phyloP scores from a whole-genome alignment of 2,329 filamentous ascomycete species.

The Podosphaera fusca region DNA sequence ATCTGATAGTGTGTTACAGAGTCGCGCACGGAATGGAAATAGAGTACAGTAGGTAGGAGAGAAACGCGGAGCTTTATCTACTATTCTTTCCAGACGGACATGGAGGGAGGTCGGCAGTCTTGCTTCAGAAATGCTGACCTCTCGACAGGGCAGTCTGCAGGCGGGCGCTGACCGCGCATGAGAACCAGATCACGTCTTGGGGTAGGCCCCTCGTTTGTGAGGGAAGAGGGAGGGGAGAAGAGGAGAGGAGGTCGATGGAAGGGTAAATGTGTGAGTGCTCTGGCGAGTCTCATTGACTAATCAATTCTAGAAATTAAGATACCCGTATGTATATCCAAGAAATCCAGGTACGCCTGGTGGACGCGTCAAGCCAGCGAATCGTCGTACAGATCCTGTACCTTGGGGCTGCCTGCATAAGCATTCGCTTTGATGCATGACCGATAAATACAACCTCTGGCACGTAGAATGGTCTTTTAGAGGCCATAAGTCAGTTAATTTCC shows the following conservation, averaged over 20 bases:
- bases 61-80: neutral
- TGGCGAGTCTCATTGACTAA: too few species aligned
- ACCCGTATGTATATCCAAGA: constrained; percentile 4
- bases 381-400: constrained; percentile 3
- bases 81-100: neutral
- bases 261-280: too few species aligned
- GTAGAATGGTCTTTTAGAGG: neutral
- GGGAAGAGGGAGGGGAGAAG: constrained; percentile 5
- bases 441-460: neutral
- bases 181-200: constrained; percentile 9
- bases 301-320: constrained; percentile 3
- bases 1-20: too few species aligned
- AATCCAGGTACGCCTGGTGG: constrained; percentile 1
- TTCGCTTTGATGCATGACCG: neutral
- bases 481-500: too few species aligned
- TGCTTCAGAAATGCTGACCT: neutral
- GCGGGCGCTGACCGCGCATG: constrained; percentile 15
- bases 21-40: too few species aligned
- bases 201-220: constrained; percentile 13
- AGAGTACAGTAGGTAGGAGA: too few species aligned
- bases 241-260: too few species aligned
- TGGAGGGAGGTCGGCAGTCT: neutral
- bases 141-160: constrained; percentile 8
- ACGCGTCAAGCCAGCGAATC: neutral
- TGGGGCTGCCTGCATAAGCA: neutral